phyloP scores from a whole-genome alignment of 495 filamentous ascomycete genomes.

The Hyaloscypha variabilis region DNA sequence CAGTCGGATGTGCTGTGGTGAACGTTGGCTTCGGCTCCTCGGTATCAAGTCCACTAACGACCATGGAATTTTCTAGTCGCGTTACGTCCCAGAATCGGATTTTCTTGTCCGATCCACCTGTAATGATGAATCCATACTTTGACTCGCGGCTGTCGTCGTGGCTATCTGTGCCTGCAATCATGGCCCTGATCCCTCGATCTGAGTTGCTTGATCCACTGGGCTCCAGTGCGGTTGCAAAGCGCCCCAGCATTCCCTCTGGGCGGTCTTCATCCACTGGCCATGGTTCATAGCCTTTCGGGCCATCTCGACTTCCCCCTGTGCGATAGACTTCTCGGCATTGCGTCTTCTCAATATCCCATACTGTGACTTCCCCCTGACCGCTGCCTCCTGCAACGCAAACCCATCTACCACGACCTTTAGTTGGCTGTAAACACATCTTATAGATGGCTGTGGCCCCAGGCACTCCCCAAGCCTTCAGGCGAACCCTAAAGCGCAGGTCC shows the following conservation, averaged over 20 bases:
- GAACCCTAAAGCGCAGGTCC: slow-evolving; percentile 91
- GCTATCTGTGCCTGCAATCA: slow-evolving; percentile 53
- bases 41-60: slow-evolving; percentile 76
- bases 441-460: slow-evolving; percentile 82
- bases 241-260: slow-evolving; percentile 84
- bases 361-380: slow-evolving; percentile 87
- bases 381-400: slow-evolving; percentile 88
- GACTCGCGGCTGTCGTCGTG: slow-evolving; percentile 62
- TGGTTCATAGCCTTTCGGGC: slow-evolving; percentile 73
- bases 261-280: slow-evolving; percentile 91
- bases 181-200: slow-evolving; percentile 63
- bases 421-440: slow-evolving; percentile 74
- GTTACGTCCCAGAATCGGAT: slow-evolving; percentile 90
- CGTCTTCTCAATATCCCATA: slow-evolving; percentile 94
- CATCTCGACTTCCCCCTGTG: slow-evolving; percentile 52
- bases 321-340: slow-evolving; percentile 90
- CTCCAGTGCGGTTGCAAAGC: slow-evolving; percentile 77
- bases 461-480: slow-evolving; percentile 87
- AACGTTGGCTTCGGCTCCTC: slow-evolving; percentile 76
- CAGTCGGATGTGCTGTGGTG: slow-evolving; percentile 66
- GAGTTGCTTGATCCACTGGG: slow-evolving; percentile 48
- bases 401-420: slow-evolving; percentile 74
- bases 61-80: slow-evolving; percentile 68
- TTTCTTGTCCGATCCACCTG: slow-evolving; percentile 86
- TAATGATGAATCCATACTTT: slow-evolving; percentile 72